These are phyloP conservation scores for Fusarium sacchari DNA, from an alignment of 2,329 filamentous ascomycete genomes.

Conservation along the genomic window DNA sequence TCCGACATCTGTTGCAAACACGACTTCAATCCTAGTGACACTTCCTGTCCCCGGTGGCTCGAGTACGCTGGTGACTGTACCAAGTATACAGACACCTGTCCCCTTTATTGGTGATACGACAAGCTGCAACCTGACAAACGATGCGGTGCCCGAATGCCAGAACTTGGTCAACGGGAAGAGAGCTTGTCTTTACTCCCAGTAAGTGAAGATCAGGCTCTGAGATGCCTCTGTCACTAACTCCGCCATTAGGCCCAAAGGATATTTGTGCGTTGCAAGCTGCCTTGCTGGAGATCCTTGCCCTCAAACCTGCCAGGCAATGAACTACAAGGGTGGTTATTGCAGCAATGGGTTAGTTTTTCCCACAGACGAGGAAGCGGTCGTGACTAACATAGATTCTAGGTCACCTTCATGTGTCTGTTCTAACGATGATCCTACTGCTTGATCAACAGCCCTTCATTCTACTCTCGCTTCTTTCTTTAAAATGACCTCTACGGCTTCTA, in stretches of 20 bases:
- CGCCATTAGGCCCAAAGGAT: rapidly evolving
- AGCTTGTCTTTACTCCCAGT: neutral
- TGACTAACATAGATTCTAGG: neutral
- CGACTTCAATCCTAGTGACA: neutral
- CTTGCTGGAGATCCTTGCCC: neutral
- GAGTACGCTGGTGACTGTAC: neutral
- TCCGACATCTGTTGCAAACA: neutral
- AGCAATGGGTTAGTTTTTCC: neutral
- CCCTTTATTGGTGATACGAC: neutral
- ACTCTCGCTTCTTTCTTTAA: neutral
- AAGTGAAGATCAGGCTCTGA: rapidly evolving
- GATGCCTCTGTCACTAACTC: neutral
- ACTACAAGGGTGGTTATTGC: neutral
- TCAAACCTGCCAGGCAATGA: neutral
- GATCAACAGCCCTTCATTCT: neutral
- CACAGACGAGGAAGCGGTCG: rapidly evolving
- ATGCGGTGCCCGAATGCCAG: neutral
- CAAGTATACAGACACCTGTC: neutral
- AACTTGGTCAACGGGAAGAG: neutral
- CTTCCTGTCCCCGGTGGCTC: neutral
- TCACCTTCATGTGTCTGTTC: neutral
- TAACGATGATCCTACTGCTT: neutral
- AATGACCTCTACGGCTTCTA: rapidly evolving
- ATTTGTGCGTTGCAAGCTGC: rapidly evolving
- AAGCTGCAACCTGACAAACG: neutral